phyloP scores from a whole-genome alignment of 2,329 filamentous ascomycete genomes.

The Neofusicoccum parvum region DNA sequence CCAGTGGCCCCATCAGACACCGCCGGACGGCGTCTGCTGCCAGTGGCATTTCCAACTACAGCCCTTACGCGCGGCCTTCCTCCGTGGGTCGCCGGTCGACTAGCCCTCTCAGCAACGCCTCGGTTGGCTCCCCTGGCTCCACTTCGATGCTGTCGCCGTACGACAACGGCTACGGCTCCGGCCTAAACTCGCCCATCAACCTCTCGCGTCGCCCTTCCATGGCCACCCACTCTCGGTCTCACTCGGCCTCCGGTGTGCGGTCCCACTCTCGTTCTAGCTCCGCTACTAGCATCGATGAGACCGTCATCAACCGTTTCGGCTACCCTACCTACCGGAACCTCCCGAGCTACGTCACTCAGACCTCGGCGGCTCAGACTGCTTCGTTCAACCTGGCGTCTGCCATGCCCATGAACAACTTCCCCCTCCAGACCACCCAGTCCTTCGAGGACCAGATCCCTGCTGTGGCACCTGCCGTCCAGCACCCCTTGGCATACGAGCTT shows the following conservation, averaged over 20 bases:
- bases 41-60: conserved; percentile 51
- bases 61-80: conserved; percentile 51
- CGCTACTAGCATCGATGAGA: conserved; percentile 67
- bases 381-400: conserved; percentile 44
- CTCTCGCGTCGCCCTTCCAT: conserved; percentile 38
- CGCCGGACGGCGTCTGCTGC: conserved; percentile 57
- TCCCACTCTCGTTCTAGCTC: conserved; percentile 61
- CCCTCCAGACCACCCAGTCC: conserved; percentile 23
- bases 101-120: conserved; percentile 46
- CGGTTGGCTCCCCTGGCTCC: conserved; percentile 48
- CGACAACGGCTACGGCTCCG: conserved; percentile 41
- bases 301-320: conserved; percentile 68
- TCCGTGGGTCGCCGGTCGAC: conserved; percentile 49
- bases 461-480: conserved; percentile 44
- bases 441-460: conserved; percentile 32
- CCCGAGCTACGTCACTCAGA: conserved; percentile 57
- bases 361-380: conserved; percentile 27
- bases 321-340: conserved; percentile 85
- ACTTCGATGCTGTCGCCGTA: conserved; percentile 42
- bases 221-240: conserved; percentile 41
- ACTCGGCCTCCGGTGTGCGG: conserved; percentile 44
- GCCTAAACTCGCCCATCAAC: conserved; percentile 65
- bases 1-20: conserved; percentile 57
- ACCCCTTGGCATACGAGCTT: conserved; percentile 44
- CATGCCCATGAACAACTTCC: conserved; percentile 39